These are phyloP conservation scores for Bromus sterilis DNA, from an alignment of 176 grass and related monocot genomes.

Conservation along the genomic window DNA sequence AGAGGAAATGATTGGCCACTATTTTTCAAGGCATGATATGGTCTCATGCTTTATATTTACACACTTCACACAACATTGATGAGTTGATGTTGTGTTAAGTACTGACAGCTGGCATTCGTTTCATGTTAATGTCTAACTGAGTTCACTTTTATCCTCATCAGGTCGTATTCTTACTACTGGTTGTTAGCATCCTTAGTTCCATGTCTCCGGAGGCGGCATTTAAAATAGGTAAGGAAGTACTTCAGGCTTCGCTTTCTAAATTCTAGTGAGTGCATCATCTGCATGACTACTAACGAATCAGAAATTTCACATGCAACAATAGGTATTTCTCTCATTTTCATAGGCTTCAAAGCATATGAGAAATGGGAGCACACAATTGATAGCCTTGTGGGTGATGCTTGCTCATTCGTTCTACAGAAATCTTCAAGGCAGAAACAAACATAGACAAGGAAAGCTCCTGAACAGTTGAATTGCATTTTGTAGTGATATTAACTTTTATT, in stretches of 20 bases:
- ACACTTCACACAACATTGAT: background rate
- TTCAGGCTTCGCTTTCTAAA: background rate
- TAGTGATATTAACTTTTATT: background rate
- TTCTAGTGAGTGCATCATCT: background rate
- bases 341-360: constrained; percentile 73
- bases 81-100: background rate
- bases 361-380: constrained; percentile 86
- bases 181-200: constrained; percentile 64
- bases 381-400: constrained; percentile 24
- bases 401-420: constrained; percentile 40
- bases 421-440: constrained; percentile 37
- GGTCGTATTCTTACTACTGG: constrained; percentile 59
- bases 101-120: background rate
- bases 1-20: constrained; percentile 89
- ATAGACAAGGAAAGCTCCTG: background rate
- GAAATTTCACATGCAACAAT: constrained; percentile 24
- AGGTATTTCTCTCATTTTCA: constrained; percentile 69
- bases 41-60: constrained; percentile 1
- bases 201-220: constrained; percentile 54
- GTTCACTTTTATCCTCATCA: constrained; percentile 20
- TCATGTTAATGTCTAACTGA: background rate
- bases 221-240: constrained; percentile 65
- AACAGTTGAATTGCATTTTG: background rate
- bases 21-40: constrained; percentile 56
- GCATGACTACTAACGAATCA: constrained; percentile 5